phyloP scores from a whole-genome alignment of 257 asterid genomes.

The Nicotiana otophora region DNA sequence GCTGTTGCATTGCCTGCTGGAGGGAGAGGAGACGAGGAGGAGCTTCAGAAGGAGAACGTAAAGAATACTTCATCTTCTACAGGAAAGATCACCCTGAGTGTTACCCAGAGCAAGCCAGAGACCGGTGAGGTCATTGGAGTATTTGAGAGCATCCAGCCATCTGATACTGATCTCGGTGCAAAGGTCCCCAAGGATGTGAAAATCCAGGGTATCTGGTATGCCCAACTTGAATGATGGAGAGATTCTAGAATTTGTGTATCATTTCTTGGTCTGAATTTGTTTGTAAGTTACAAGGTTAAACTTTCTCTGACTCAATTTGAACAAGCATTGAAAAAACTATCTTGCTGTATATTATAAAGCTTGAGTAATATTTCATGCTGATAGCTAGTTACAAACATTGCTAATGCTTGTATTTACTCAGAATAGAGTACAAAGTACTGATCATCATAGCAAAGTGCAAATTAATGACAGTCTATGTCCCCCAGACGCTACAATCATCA shows the following conservation, averaged over 20 bases:
- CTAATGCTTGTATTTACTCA: not conserved
- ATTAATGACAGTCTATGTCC: not conserved
- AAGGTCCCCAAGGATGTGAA: conserved; percentile 95
- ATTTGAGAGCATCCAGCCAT: conserved; percentile 93
- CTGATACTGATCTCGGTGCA: conserved; percentile 94
- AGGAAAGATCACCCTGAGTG: conserved; percentile 87
- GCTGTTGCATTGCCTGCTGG: conserved; percentile 99
- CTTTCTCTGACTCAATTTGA: conserved; percentile 25
- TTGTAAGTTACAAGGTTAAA: conserved; percentile 35
- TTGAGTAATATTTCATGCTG: not conserved
- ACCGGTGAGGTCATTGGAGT: conserved; percentile 95
- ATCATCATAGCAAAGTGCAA: not conserved
- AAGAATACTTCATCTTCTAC: conserved; percentile 67
- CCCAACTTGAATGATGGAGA: conserved; percentile 70
- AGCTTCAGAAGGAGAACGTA: conserved; percentile 75
- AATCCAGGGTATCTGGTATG: conserved; percentile 94
- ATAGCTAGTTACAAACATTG: conserved; percentile 7
- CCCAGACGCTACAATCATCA: not conserved
- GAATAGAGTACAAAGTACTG: not conserved
- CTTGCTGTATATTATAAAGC: conserved; percentile 37
- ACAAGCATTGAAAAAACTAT: conserved; percentile 25
- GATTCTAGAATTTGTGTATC: conserved; percentile 10
- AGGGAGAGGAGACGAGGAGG: conserved; percentile 98
- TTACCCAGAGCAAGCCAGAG: conserved; percentile 77
- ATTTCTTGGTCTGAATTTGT: conserved; percentile 34